Conservation (phyloP, 2,329 filamentous ascomycete genomes). For the Karstenula rhodostoma region DNA sequence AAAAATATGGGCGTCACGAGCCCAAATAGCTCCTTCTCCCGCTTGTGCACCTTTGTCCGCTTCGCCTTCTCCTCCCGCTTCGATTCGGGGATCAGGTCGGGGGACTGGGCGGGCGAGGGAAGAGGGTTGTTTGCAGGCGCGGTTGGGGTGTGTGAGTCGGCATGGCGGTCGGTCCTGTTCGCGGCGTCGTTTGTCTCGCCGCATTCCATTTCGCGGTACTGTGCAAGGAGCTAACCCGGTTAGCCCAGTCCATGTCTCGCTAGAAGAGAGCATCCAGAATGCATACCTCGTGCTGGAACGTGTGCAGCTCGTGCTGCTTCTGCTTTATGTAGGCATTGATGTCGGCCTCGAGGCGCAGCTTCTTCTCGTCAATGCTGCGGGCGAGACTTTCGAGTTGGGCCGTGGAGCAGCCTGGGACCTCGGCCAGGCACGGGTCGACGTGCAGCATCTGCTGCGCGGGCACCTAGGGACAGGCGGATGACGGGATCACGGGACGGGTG, state of each 20-base stretch:
- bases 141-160: conserved; percentile 2
- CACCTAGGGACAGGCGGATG: conserved; percentile 18
- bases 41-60: conserved; percentile 48
- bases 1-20: conserved; percentile 48
- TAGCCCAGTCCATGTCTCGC: conserved; percentile 28
- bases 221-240: conserved; percentile 44
- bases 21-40: conserved; percentile 48
- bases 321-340: conserved; percentile 43
- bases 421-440: conserved; percentile 38
- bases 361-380: conserved; percentile 44
- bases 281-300: conserved; percentile 42
- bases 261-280: conserved; percentile 12
- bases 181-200: conserved; percentile 24
- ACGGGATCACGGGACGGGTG: conserved; percentile 28
- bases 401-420: conserved; percentile 41
- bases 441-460: conserved; percentile 38
- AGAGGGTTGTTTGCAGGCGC: conserved; percentile 10
- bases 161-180: not conserved
- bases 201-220: conserved; percentile 43
- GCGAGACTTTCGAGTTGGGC: conserved; percentile 44
- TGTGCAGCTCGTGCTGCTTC: conserved; percentile 45
- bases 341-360: conserved; percentile 47
- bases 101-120: conserved; percentile 12
- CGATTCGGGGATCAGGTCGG: conserved; percentile 21
- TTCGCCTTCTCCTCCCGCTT: conserved; percentile 37